Evolutionary conservation across 371 early-diverging fungal species (phyloP), one percentile per base, ranked within the genome.

Genomic region (Rhizomucor miehei): DNA sequence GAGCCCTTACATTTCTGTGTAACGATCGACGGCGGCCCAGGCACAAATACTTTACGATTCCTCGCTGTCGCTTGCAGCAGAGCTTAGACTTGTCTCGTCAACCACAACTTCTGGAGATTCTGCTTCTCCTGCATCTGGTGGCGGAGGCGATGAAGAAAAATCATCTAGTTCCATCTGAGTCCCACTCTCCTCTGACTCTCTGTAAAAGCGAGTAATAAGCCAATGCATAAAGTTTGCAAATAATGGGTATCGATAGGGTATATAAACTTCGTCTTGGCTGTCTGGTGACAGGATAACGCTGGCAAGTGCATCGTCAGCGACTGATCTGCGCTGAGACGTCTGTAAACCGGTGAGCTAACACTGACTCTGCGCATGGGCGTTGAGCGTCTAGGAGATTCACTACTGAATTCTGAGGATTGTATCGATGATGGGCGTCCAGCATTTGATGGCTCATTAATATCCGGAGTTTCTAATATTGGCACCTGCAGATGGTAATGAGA

Each of bases 221-320:
- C 55, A 48, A 48, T 54, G 38, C 13, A 36, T 20, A 13, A 41
- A 21, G 16, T 16, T 38, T 1, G 55, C 55, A 6, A 56, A 24
- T n/a, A 36, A n/a, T 2, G 56, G 50, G n/a, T 25, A 56, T 41
- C 56, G 56, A 14, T 56, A 56, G n/a, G 56, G 49, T 39, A 56
- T 36, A 56, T 48, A 56, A 1, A 56, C 34, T 41, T 56, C 50
- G 11, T 49, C 50, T 1, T 29, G 23, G 44, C 34, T 36, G 35
- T 56, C 56, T 4, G 49, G 17, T 8, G 49, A 34, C 8, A 20
- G 35, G 9, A 45, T 43, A 13, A 37, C 25, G 3, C 20, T 35
- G 6, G 14, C 4, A 43, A 34, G 6, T 3, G 29, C 14, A 13
- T 1, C 17, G 6, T 36, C 29, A 23, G 24, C 25, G 6, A 48